Evolutionary conservation across 768 basidiomycete species (phyloP).

Genomic region (Boletales sp.): DNA sequence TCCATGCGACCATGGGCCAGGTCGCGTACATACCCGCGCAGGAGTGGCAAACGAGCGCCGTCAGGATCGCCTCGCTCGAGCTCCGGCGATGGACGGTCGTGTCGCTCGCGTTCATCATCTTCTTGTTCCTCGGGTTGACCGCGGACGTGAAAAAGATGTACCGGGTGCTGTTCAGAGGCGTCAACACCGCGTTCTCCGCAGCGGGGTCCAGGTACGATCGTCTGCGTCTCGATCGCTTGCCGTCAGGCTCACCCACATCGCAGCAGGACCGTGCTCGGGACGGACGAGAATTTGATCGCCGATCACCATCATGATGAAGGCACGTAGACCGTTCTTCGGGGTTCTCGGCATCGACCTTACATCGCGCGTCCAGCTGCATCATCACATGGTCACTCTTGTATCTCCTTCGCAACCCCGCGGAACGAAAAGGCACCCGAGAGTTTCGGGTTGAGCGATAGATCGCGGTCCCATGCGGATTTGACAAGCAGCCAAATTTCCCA

Average conservation of each 20-base stretch:
- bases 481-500: background rate
- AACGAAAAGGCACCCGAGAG: background rate
- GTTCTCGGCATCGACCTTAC: background rate
- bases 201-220: background rate
- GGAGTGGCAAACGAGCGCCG: constrained; percentile 7
- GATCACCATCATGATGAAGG: no score
- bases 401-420: background rate
- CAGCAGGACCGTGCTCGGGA: no score
- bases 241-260: background rate
- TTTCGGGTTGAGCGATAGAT: background rate
- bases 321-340: background rate
- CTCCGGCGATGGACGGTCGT: constrained; percentile 19
- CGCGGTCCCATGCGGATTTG: background rate
- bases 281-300: no score
- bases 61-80: background rate
- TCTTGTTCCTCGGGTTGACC: constrained; percentile 16
- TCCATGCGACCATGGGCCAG: constrained; percentile 11
- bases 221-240: background rate
- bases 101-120: constrained; percentile 11
- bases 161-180: background rate
- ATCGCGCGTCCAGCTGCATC: background rate
- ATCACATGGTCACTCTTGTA: background rate
- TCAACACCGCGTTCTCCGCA: background rate
- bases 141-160: constrained; percentile 15
- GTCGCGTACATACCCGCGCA: constrained; percentile 5